Base-by-base conservation (phyloP, 2,329 filamentous ascomycete species). In the Claviceps monticola region DNA sequence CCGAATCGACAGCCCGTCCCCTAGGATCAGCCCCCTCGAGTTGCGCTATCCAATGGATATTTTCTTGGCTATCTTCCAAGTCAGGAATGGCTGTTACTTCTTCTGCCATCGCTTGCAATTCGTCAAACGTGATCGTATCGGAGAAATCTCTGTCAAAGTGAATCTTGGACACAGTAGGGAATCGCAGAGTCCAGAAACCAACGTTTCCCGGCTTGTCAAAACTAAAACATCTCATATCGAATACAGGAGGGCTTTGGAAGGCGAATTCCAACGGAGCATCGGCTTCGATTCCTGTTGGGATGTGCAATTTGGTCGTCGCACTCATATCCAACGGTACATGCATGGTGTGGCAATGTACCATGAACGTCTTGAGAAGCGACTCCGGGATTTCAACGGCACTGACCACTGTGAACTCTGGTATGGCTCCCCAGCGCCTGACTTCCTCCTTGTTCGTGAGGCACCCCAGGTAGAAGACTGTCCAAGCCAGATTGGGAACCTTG, bases 401-500 rank as follows among this genome's bases (percentile, higher is more conserved):
- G 36, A 90, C 74, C 2, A 93, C 68, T 21, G 76, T 78, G 62
- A 87, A 91, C 1, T 64, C 67, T 0, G 86, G 84, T 49, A 65
- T 75, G 3, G 67, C 69, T 2, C 68, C 64, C 56, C 69, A 75
- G 6, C 75, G 70, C 29, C 71, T 62, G 0, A 83, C 76, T 14
- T 76, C 74, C 5, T 77, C 71, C 57, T 79, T 81, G 59, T 93
- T 93, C 21, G 76, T 70, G 8, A 90, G 70, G 63, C 88, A 95
- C 1, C 82, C 89, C 16, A 95, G 67, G 60, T 85, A 83, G 60
- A 94, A 95, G 49, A 86, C 80, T 3, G 87, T 95, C 83, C 84
- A 95, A 51, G 76, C 74, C 44, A 86, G 61, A 17, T 74, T 71
- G 5, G 71, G 69, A 2, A 83, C 64, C 4, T 70, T 66, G 47